phyloP scores from a whole-genome alignment of 495 filamentous ascomycete genomes.

The Talaromyces trachyspermus region DNA sequence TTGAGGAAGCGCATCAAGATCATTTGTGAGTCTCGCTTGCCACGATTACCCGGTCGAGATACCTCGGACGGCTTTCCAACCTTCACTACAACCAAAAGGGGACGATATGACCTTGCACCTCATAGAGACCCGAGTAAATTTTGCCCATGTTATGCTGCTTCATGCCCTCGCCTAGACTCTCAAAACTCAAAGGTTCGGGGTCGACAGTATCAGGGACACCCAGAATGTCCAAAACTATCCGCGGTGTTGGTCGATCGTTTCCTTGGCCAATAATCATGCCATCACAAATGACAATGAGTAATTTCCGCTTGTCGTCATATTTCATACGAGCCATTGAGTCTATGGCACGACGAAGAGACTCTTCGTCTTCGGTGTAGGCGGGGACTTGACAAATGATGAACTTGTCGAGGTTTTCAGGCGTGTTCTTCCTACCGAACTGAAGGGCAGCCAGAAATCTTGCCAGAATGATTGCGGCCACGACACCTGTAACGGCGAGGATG shows the following conservation, averaged over 20 bases:
- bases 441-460: slow-evolving; percentile 97
- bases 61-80: slow-evolving; percentile 96
- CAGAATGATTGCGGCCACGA: slow-evolving; percentile 72
- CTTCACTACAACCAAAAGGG: slow-evolving; percentile 97
- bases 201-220: slow-evolving; percentile 90
- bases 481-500: slow-evolving; percentile 77
- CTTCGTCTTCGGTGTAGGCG: slow-evolving; percentile 97
- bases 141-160: slow-evolving; percentile 99
- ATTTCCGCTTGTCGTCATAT: slow-evolving; percentile 97
- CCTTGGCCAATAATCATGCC: slow-evolving; percentile 99
- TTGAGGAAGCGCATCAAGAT: slow-evolving; percentile 97
- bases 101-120: slow-evolving; percentile 96
- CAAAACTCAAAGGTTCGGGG: slow-evolving; percentile 95
- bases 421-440: slow-evolving; percentile 84
- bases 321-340: slow-evolving; percentile 93
- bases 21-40: slow-evolving; percentile 99
- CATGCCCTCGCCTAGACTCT: slow-evolving; percentile 90
- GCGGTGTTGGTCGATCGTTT: slow-evolving; percentile 90
- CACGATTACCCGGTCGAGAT: slow-evolving; percentile 91
- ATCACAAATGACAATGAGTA: slow-evolving; percentile 89
- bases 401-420: slow-evolving; percentile 94
- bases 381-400: slow-evolving; percentile 98
- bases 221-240: slow-evolving; percentile 94
- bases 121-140: slow-evolving; percentile 94
- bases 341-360: slow-evolving; percentile 91